Base-by-base conservation (phyloP, 805 yeast species). In the Ogataea pilisensis region DNA sequence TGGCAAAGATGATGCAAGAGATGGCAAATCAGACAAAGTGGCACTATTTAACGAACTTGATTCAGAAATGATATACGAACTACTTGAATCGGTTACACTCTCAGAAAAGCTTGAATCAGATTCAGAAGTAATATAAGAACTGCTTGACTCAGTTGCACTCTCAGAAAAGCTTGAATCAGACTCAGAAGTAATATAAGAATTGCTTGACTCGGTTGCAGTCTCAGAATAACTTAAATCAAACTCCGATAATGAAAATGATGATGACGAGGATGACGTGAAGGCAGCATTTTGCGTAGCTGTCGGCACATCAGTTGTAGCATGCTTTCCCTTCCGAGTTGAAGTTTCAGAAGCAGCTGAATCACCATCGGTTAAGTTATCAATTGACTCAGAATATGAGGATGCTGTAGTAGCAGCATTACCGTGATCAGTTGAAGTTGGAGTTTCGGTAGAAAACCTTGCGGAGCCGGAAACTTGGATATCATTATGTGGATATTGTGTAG, bases 321-420 rank as follows among this genome's bases (percentile, higher is more conserved):
- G n/a, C n/a, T n/a, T 6, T 22, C 11, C 26, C 7, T 22, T 11
- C 7, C 26, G 9, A 19, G 41, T n/a, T 19, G 45, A 13, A 22
- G 37, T 24, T 8, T 14, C 22, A 17, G 34, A 14, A 22, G 33
- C 25, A n/a, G 38, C 8, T 11, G 39, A 22, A 22, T n/a, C n/a
- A n/a, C n/a, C n/a, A n/a, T n/a, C n/a, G n/a, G n/a, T n/a, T n/a
- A n/a, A n/a, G n/a, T n/a, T n/a, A n/a, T n/a, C n/a, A n/a, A 11
- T 8, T 22, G 11, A 22, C 7, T 11, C 26, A 31, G 31, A 25
- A 16, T 34, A 18, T n/a, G 35, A 20, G 12, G n/a, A 20, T 21
- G 42, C 20, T 8, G 37, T 29, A 11, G 38, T 18, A 7, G 18
- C 25, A 13, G 43, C 27, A 16, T 27, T 35, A 17, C n/a, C 25